Percentiles rank a stretch among this genome's conserved stretches.
phyloP scores from a whole-genome alignment of 352 stramenopile species.

The Globisporangium megalacanthum region DNA sequence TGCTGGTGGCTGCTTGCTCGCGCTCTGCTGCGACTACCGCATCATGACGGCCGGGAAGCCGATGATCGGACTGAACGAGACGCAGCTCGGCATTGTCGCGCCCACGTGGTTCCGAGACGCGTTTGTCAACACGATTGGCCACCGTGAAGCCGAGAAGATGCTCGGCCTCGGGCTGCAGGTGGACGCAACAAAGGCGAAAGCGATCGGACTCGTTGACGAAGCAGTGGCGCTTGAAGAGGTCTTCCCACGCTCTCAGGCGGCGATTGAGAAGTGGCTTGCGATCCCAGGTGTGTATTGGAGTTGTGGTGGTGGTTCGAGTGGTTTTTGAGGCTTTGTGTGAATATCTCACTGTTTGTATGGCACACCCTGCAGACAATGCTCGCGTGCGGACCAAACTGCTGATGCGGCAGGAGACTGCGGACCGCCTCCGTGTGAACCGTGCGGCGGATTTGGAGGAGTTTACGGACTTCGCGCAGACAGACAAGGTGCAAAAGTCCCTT shows the following conservation, averaged over 20 bases:
- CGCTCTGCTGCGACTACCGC: slow-evolving; percentile 93
- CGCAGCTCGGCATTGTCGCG: slow-evolving; percentile 89
- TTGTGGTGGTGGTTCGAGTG: too few relatives aligned
- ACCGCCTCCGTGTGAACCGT: slow-evolving; percentile 43
- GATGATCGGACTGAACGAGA: slow-evolving; percentile 95
- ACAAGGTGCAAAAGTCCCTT: slow-evolving; percentile 81
- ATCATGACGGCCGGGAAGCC: slow-evolving; percentile 87
- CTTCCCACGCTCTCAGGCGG: slow-evolving; percentile 49
- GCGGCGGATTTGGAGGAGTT: slow-evolving; percentile 67
- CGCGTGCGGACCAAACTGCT: slow-evolving; percentile 71
- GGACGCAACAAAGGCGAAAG: slow-evolving; percentile 64
- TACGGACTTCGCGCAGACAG: slow-evolving; percentile 65
- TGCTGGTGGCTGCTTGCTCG: slow-evolving; percentile 91
- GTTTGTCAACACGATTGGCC: slow-evolving; percentile 82
- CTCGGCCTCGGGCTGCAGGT: slow-evolving; percentile 75
- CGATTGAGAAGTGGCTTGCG: slow-evolving; percentile 71
- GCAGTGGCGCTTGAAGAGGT: slow-evolving; percentile 73
- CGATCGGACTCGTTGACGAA: slow-evolving; percentile 76
- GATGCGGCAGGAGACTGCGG: slow-evolving; percentile 70
- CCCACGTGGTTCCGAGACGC: slow-evolving; percentile 77
- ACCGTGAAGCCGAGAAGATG: slow-evolving; percentile 84
- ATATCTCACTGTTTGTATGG: too few relatives aligned
- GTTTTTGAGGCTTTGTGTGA: too few relatives aligned
- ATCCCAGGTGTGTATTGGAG: slow-evolving; percentile 55
- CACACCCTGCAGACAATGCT: slow-evolving; percentile 32